These are phyloP conservation scores for Teratosphaeria gauchensis DNA, from an alignment of 2,329 filamentous ascomycete genomes.

Conservation along the genomic window DNA sequence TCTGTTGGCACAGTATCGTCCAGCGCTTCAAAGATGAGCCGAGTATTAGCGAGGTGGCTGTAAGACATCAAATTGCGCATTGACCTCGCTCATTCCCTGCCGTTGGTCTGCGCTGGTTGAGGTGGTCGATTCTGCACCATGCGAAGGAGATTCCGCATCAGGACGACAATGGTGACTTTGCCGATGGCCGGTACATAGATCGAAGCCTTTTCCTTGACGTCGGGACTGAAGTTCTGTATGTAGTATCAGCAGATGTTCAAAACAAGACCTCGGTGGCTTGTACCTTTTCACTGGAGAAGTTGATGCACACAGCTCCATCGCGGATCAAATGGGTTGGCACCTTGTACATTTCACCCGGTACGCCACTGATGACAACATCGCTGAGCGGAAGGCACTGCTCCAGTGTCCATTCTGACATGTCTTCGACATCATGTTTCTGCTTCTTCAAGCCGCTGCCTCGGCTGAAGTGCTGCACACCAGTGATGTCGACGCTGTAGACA, in stretches of 20 bases:
- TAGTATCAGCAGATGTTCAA: background rate
- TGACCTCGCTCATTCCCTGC: background rate
- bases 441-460: constrained; percentile 80
- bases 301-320: constrained; percentile 94
- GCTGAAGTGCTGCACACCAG: constrained; percentile 84
- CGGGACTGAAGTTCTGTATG: constrained; percentile 68
- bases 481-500: constrained; percentile 91
- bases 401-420: constrained; percentile 69
- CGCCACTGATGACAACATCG: constrained; percentile 90
- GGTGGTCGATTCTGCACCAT: constrained; percentile 28
- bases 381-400: constrained; percentile 76
- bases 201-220: constrained; percentile 88
- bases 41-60: too few relatives aligned
- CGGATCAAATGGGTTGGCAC: constrained; percentile 73
- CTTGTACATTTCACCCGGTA: constrained; percentile 81
- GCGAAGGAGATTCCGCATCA: constrained; percentile 73
- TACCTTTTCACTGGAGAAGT: constrained; percentile 85
- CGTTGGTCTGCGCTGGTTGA: background rate
- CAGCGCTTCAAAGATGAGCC: too few relatives aligned
- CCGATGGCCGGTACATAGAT: constrained; percentile 96
- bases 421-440: constrained; percentile 73
- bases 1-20: too few relatives aligned
- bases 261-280: constrained; percentile 4
- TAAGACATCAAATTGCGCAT: too few relatives aligned
- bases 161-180: constrained; percentile 90